Percentiles rank a stretch among this genome's conserved stretches.
These are phyloP conservation scores for Fraxinus latifolia DNA, from an alignment of 305 asterid genomes.

Conservation along the genomic window DNA sequence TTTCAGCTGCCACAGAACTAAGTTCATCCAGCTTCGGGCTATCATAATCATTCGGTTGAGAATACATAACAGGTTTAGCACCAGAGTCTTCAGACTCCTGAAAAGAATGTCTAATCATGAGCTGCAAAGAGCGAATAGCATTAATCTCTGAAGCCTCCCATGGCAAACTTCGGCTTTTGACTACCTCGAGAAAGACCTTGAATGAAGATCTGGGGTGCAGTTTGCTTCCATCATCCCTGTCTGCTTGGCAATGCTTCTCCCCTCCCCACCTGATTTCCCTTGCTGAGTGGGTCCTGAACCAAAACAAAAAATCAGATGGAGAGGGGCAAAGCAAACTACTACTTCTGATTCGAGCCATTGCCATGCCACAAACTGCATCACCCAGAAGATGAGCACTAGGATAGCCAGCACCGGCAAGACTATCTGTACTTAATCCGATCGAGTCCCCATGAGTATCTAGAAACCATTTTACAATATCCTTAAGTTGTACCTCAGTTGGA, in stretches of 20 bases:
- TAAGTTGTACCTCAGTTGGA: slow-evolving; percentile 55
- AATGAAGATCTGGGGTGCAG: slow-evolving; percentile 75
- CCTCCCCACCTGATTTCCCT: slow-evolving; percentile 67
- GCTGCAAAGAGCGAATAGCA: slow-evolving; percentile 69
- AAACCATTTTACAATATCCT: slow-evolving; percentile 53
- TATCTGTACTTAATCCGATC: slow-evolving; percentile 57
- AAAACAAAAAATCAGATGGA: slow-evolving; percentile 46
- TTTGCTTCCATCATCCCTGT: slow-evolving; percentile 49
- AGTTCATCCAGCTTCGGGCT: slow-evolving; percentile 34
- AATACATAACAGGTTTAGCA: slow-evolving; percentile 9
- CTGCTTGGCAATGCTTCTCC: slow-evolving; percentile 53
- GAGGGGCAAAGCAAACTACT: slow-evolving; percentile 1
- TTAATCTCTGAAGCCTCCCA: slow-evolving; percentile 68
- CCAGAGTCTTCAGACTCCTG: slow-evolving; percentile 32
- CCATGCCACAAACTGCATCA: slow-evolving; percentile 68
- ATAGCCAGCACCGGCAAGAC: slow-evolving; percentile 50
- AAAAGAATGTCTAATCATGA: slow-evolving; percentile 57
- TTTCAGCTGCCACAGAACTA: slow-evolving; percentile 46
- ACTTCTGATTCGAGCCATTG: slow-evolving; percentile 41
- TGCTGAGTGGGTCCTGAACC: slow-evolving; percentile 68
- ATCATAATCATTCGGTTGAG: slow-evolving; percentile 23
- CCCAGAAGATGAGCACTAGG: slow-evolving; percentile 52
- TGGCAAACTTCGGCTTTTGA: slow-evolving; percentile 49
- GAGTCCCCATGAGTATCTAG: slow-evolving; percentile 37
- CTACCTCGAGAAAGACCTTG: slow-evolving; percentile 61